A percentile compares a stretch with the other conserved stretches of the same genome.
Evolutionary conservation across 305 asterid species (phyloP).

Genomic region (Withania somnifera): DNA sequence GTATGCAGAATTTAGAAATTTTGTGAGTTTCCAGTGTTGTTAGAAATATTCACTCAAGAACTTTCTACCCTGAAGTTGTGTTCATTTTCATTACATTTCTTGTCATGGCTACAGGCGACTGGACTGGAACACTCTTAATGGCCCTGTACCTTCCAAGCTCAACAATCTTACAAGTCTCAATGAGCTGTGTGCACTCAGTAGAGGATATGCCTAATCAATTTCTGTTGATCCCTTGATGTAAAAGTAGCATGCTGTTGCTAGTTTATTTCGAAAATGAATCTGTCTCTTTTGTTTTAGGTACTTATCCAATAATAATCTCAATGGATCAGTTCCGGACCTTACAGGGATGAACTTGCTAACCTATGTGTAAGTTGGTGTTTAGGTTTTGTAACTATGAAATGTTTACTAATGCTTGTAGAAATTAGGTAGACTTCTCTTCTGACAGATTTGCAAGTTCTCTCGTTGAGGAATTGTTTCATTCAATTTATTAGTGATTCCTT

Average conservation of each 20-base stretch:
- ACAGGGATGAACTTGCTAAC: conserved; percentile 39
- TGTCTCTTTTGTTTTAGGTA: conserved; percentile 34
- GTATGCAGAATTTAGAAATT: conserved; percentile 43
- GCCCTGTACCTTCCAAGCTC: conserved; percentile 50
- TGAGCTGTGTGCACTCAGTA: conserved; percentile 48
- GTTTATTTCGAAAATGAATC: background rate
- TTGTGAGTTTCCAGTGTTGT: conserved; percentile 46
- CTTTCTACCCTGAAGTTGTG: background rate
- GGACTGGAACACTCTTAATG: conserved; percentile 54
- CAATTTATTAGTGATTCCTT: background rate
- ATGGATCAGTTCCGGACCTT: conserved; percentile 57
- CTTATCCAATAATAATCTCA: conserved; percentile 65
- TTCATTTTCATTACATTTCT: conserved; percentile 3
- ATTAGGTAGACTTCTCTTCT: background rate
- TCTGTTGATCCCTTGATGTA: background rate
- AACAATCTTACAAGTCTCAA: conserved; percentile 39
- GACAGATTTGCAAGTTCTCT: background rate
- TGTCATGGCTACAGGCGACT: conserved; percentile 43
- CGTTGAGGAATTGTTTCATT: background rate
- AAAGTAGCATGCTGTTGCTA: background rate
- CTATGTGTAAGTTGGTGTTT: conserved; percentile 45
- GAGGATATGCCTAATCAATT: background rate
- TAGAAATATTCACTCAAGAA: background rate
- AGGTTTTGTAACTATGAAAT: background rate
- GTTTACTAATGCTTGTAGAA: background rate